phyloP scores from a whole-genome alignment of 495 filamentous ascomycete genomes.

The Pyrenula massariospora region DNA sequence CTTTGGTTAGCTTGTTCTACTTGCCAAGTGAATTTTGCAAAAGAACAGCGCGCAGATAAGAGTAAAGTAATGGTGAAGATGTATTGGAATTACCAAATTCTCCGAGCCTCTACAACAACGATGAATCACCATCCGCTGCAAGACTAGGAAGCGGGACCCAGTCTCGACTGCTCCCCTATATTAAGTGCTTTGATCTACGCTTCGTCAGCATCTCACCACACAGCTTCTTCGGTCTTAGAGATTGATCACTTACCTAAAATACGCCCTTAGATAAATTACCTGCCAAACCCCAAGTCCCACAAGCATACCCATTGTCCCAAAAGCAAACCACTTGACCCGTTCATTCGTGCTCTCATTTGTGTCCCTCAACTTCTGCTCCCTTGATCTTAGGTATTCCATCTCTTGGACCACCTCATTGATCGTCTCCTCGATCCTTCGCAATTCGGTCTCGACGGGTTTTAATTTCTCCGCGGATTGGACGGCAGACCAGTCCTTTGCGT shows the following conservation, averaged over 20 bases:
- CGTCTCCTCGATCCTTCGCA: constrained; percentile 85
- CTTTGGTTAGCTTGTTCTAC: too few species aligned
- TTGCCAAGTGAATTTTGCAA: too few species aligned
- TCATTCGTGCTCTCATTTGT: constrained; percentile 99
- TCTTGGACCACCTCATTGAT: constrained; percentile 69
- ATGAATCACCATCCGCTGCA: too few species aligned
- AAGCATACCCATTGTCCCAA: constrained; percentile 88
- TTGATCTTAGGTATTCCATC: constrained; percentile 81
- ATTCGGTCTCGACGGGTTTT: constrained; percentile 91
- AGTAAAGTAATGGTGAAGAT: too few species aligned
- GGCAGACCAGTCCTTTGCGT: constrained; percentile 95
- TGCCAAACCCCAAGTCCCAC: constrained; percentile 90
- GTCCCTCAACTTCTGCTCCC: constrained; percentile 93
- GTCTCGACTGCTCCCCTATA: too few species aligned
- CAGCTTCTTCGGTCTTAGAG: too few species aligned
- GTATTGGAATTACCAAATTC: too few species aligned
- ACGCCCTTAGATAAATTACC: constrained; percentile 91
- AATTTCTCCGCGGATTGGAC: constrained; percentile 96
- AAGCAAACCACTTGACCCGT: constrained; percentile 96
- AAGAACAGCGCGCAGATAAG: too few species aligned
- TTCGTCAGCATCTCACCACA: too few species aligned
- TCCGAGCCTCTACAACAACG: too few species aligned
- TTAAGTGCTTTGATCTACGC: constrained; percentile 72
- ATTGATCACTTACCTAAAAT: constrained; percentile 67
- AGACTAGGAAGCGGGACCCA: too few species aligned